These are phyloP conservation scores for Diaporthe destruens DNA, from an alignment of 2,329 filamentous ascomycete species.

Conservation along the genomic window DNA sequence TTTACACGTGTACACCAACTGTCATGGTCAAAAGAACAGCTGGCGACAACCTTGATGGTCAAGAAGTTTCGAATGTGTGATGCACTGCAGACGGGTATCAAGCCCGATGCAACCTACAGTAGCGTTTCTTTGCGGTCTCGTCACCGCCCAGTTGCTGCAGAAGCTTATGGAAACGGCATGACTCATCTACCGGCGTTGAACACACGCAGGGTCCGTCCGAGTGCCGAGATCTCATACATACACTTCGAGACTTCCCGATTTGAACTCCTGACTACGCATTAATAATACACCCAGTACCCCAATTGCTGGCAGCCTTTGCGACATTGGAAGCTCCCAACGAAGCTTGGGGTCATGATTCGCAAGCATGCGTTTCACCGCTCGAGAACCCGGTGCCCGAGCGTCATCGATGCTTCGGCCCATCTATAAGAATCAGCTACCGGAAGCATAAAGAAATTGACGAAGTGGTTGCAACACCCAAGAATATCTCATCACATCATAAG, in stretches of 20 bases:
- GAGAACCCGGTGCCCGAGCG: neutral
- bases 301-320: neutral
- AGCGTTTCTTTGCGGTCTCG: neutral
- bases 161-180: neutral
- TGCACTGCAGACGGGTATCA: neutral
- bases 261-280: conserved; percentile 4
- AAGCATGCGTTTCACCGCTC: conserved; percentile 8
- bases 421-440: conserved; percentile 13
- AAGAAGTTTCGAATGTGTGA: neutral
- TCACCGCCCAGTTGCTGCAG: neutral
- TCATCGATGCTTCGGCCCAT: neutral
- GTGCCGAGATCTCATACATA: neutral
- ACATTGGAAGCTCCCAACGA: neutral
- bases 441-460: neutral
- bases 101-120: neutral
- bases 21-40: too few species aligned
- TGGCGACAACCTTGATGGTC: neutral
- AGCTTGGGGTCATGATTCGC: neutral
- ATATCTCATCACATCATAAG: neutral
- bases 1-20: neutral
- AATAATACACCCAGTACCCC: conserved; percentile 1
- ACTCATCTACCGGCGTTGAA: conserved; percentile 1
- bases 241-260: neutral
- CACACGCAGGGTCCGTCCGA: conserved; percentile 7
- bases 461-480: neutral